A percentile compares a stretch with the other conserved stretches of the same genome.
Evolutionary conservation across 768 basidiomycete genomes (phyloP).

Genomic region (Phlebiopsis gigantea): DNA sequence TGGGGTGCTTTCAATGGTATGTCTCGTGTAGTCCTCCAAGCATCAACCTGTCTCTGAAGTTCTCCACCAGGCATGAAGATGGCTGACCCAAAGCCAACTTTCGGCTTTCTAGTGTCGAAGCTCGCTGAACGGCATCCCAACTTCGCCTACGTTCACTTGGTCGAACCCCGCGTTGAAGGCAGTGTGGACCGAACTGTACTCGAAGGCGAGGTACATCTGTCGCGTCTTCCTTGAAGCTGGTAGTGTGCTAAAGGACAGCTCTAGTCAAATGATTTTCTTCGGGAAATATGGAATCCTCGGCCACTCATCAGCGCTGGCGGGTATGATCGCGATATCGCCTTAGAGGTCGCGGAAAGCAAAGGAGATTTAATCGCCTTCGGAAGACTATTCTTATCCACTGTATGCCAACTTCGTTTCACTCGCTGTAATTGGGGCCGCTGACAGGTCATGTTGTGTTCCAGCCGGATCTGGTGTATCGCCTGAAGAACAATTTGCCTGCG

Average conservation of each 20-base stretch:
- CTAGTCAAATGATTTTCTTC: conserved; percentile 12
- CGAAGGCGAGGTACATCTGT: conserved; percentile 10
- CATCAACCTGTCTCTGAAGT: not conserved
- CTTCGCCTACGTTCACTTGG: conserved; percentile 33
- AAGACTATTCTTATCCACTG: conserved; percentile 7
- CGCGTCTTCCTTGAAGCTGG: no score
- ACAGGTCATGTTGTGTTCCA: not conserved
- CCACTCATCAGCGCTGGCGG: conserved; percentile 20
- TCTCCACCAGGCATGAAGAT: conserved; percentile 36
- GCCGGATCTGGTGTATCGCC: conserved; percentile 16
- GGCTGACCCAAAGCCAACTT: conserved; percentile 49
- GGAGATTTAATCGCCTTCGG: conserved; percentile 4
- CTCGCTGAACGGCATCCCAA: conserved; percentile 36
- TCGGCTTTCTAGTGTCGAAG: conserved; percentile 39
- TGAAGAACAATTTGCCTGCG: conserved; percentile 10
- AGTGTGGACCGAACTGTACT: conserved; percentile 1
- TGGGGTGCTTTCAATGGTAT: conserved; percentile 29
- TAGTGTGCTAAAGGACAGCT: no score
- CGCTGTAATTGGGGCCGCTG: not conserved
- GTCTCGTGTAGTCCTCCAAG: not conserved
- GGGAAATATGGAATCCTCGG: conserved; percentile 21
- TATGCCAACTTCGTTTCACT: not conserved
- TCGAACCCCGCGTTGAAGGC: conserved; percentile 20
- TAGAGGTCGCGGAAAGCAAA: conserved; percentile 12
- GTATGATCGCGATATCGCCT: conserved; percentile 14